A percentile compares a stretch with the other conserved stretches of the same genome.
Evolutionary conservation across 2,329 filamentous ascomycete genomes (phyloP).

Genomic region (Xylaria sp.): DNA sequence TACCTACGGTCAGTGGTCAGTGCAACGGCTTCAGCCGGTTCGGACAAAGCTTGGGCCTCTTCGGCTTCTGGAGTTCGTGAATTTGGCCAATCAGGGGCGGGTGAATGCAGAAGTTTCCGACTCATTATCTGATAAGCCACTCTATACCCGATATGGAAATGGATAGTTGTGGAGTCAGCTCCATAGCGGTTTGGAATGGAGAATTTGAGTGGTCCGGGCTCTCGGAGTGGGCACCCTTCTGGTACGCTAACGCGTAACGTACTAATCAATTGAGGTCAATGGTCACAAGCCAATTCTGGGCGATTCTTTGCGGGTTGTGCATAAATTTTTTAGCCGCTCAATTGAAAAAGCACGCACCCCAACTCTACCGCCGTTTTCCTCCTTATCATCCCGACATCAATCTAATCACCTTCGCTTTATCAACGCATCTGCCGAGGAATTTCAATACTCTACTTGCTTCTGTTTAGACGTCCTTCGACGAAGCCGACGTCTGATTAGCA

Average conservation of each 20-base stretch:
- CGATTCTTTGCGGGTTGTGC: slow-evolving; percentile 18
- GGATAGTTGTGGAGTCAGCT: neutral
- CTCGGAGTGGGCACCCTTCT: slow-evolving; percentile 34
- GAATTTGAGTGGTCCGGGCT: slow-evolving; percentile 33
- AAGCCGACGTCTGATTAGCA: slow-evolving; percentile 7
- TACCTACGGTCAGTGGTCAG: too few species aligned
- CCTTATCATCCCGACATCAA: slow-evolving; percentile 23
- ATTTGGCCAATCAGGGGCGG: slow-evolving; percentile 38
- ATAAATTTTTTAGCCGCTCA: slow-evolving; percentile 36
- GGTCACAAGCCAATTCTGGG: slow-evolving; percentile 30
- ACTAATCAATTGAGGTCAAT: neutral
- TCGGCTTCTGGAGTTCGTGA: slow-evolving; percentile 33
- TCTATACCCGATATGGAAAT: slow-evolving; percentile 36
- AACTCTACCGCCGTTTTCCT: neutral
- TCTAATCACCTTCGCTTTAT: slow-evolving; percentile 32
- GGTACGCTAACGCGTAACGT: neutral
- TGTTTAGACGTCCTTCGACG: slow-evolving; percentile 2
- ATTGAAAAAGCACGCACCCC: slow-evolving; percentile 38
- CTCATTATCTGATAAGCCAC: slow-evolving; percentile 39
- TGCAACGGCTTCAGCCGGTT: neutral
- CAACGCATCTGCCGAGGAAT: slow-evolving; percentile 15
- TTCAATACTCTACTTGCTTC: slow-evolving; percentile 19
- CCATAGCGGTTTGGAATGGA: slow-evolving; percentile 14
- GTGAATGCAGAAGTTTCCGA: slow-evolving; percentile 36
- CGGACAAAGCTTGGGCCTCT: slow-evolving; percentile 37